phyloP scores from a whole-genome alignment of 2,329 filamentous ascomycete species.

The Whalleya microplaca region DNA sequence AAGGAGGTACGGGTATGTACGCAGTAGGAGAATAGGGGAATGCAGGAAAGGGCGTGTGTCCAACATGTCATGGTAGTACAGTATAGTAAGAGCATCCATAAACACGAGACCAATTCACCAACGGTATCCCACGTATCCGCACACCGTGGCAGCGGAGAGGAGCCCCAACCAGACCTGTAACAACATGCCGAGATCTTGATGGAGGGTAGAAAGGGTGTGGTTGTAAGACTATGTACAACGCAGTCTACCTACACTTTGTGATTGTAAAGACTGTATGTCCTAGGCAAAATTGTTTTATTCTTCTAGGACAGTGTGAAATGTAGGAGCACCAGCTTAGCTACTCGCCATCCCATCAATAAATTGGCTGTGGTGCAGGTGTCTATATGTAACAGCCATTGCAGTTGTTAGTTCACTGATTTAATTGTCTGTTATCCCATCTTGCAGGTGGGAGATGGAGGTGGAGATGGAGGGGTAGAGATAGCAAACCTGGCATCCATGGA shows the following conservation, averaged over 20 bases:
- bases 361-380: too few species aligned
- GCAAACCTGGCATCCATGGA: not conserved
- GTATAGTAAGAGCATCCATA: not conserved
- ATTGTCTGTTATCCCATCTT: too few species aligned
- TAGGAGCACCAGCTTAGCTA: not conserved
- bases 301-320: not conserved
- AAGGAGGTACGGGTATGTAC: too few species aligned
- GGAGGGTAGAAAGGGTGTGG: too few species aligned
- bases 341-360: not conserved
- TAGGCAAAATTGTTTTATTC: too few species aligned
- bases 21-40: constrained; percentile 12
- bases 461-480: not conserved
- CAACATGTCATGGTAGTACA: constrained; percentile 7
- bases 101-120: constrained; percentile 7
- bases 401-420: too few species aligned
- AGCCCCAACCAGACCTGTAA: too few species aligned
- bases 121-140: not conserved
- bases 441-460: not conserved
- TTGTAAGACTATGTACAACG: too few species aligned
- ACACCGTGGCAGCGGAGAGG: not conserved
- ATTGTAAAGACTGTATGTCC: too few species aligned
- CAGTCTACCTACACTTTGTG: too few species aligned
- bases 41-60: constrained; percentile 21
- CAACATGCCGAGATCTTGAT: too few species aligned
- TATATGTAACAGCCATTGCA: too few species aligned